Conservation (phyloP, 225 moss, liverwort and hornwort species). For the Marchantia polymorpha region DNA sequence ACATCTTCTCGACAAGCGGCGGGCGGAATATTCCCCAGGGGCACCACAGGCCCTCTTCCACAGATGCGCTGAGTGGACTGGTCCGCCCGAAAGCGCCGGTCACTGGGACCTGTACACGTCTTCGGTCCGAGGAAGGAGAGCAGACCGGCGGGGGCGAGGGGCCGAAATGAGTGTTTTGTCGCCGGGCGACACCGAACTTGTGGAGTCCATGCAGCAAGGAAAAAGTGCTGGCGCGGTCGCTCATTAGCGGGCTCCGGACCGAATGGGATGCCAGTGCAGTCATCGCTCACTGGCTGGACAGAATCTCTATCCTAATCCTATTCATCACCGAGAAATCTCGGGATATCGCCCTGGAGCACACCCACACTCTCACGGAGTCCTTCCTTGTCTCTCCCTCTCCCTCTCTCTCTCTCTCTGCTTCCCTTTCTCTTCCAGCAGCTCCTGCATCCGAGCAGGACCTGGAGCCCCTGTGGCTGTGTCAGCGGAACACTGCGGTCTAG, state of each 20-base stretch:
- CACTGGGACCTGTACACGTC: too few relatives aligned
- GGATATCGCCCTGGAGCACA: background rate
- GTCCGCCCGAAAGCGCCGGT: too few relatives aligned
- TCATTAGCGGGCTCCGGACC: constrained; percentile 2
- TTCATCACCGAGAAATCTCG: constrained; percentile 13
- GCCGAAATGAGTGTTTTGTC: background rate
- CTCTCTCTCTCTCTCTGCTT: background rate
- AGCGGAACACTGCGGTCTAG: background rate
- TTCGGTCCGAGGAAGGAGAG: background rate
- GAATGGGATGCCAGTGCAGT: background rate
- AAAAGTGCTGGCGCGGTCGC: background rate
- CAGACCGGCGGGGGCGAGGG: background rate
- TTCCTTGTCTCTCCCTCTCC: background rate
- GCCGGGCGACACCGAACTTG: background rate
- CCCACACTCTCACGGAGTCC: too few relatives aligned
- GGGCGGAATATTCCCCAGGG: too few relatives aligned
- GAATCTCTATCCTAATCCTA: constrained; percentile 23
- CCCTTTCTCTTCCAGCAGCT: background rate
- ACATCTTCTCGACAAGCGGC: too few relatives aligned
- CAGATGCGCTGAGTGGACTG: too few relatives aligned
- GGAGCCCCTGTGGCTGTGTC: background rate
- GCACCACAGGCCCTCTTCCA: too few relatives aligned
- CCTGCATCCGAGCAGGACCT: too few relatives aligned
- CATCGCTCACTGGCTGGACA: constrained; percentile 14
- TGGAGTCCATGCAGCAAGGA: background rate